Evolutionary conservation across 2,329 filamentous ascomycete genomes (phyloP).

Genomic region (Dactylellina sp.): DNA sequence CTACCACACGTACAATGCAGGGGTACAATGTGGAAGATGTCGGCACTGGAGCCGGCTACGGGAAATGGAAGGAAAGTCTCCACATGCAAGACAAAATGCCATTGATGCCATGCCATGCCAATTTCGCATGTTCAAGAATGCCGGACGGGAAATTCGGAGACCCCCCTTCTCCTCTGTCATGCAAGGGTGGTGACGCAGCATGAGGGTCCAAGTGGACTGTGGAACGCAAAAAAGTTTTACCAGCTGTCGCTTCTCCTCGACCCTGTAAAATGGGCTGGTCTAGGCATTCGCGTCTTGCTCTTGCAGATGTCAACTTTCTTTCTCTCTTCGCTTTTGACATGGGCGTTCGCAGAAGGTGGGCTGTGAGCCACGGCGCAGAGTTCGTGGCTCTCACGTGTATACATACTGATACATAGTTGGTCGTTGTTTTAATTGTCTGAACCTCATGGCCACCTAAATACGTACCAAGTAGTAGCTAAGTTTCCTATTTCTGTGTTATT

Average conservation of each 20-base stretch:
- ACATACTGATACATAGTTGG: no score
- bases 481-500: no score
- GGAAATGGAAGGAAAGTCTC: constrained; percentile 18
- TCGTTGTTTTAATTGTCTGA: no score
- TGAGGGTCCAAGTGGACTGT: neutral
- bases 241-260: neutral
- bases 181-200: constrained; percentile 9
- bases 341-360: no score
- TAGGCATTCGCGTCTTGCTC: neutral
- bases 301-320: neutral
- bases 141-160: constrained; percentile 27
- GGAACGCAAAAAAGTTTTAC: neutral
- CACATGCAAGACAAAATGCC: constrained; percentile 25
- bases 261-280: neutral
- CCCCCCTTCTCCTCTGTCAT: neutral
- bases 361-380: no score
- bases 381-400: no score
- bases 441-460: no score
- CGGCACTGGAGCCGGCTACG: constrained; percentile 32
- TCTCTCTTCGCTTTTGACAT: no score
- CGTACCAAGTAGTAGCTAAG: no score
- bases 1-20: constrained; percentile 7
- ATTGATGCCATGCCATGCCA: constrained; percentile 2
- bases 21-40: neutral
- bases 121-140: constrained; percentile 17